These are phyloP conservation scores for Rhipidocladum racemiflorum DNA, from an alignment of 176 grass and related monocot genomes.

Conservation along the genomic window DNA sequence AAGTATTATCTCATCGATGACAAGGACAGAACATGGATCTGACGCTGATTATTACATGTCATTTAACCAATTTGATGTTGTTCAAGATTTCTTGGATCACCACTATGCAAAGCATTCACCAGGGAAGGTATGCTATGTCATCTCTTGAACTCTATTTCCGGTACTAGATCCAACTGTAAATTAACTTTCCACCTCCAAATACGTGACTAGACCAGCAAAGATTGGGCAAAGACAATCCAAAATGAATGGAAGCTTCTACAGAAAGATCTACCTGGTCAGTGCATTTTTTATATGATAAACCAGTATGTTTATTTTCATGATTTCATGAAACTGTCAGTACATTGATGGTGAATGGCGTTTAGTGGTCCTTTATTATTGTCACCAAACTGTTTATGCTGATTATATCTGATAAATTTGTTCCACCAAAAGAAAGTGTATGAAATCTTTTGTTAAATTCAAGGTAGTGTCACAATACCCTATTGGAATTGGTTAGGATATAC, in stretches of 20 bases:
- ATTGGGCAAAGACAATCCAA: conserved; percentile 60
- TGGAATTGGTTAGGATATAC: neutral
- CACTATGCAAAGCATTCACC: conserved; percentile 45
- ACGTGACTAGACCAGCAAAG: conserved; percentile 52
- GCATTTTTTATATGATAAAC: conserved; percentile 17
- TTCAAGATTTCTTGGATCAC: conserved; percentile 66
- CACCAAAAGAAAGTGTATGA: neutral
- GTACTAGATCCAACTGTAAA: conserved; percentile 3
- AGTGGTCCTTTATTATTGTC: neutral
- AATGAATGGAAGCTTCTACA: conserved; percentile 74
- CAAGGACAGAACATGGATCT: conserved; percentile 36
- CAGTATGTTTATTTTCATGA: neutral
- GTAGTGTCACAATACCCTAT: neutral
- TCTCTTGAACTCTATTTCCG: conserved; percentile 23
- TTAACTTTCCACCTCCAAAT: conserved; percentile 14
- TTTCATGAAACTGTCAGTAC: conserved; percentile 17
- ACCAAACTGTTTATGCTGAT: neutral
- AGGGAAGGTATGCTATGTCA: conserved; percentile 39
- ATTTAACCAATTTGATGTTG: conserved; percentile 64
- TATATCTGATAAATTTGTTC: neutral
- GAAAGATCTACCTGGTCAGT: conserved; percentile 66
- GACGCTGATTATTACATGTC: conserved; percentile 16
- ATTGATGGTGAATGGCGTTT: neutral
- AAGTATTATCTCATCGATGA: conserved; percentile 19
- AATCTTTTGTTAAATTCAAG: conserved; percentile 3